Evolutionary conservation across 2,329 filamentous ascomycete species (phyloP).

Genomic region (Neopestalotiopsis sp.): DNA sequence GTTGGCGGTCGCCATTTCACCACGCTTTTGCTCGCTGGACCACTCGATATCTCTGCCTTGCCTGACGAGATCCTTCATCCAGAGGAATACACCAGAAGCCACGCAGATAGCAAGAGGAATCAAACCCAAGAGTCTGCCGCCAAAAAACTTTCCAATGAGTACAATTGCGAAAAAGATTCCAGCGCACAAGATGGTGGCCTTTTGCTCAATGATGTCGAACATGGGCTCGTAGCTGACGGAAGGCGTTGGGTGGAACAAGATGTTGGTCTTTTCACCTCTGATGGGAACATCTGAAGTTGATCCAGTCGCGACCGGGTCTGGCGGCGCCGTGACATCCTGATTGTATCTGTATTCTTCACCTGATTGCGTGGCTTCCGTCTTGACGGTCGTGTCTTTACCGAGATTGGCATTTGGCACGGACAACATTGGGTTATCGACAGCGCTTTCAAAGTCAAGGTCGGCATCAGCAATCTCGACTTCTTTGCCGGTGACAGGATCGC

Average conservation of each 20-base stretch:
- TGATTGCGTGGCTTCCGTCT: slow-evolving; percentile 73
- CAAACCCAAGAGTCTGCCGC: slow-evolving; percentile 77
- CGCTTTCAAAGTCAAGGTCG: slow-evolving; percentile 70
- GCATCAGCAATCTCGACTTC: slow-evolving; percentile 87
- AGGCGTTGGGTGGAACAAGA: slow-evolving; percentile 94
- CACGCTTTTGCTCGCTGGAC: slow-evolving; percentile 84
- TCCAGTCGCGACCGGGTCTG: slow-evolving; percentile 81
- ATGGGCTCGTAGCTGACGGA: slow-evolving; percentile 89
- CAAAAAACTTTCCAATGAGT: slow-evolving; percentile 79
- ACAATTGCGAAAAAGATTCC: slow-evolving; percentile 77
- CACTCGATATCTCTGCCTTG: slow-evolving; percentile 86
- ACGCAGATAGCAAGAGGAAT: slow-evolving; percentile 76
- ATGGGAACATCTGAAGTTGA: slow-evolving; percentile 94
- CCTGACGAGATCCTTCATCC: slow-evolving; percentile 85
- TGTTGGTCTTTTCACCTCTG: slow-evolving; percentile 94
- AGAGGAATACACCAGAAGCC: slow-evolving; percentile 81
- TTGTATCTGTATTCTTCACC: slow-evolving; percentile 81
- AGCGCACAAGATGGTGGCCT: slow-evolving; percentile 72
- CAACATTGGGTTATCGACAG: slow-evolving; percentile 75
- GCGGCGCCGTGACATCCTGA: slow-evolving; percentile 90
- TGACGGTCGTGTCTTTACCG: slow-evolving; percentile 73
- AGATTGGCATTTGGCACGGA: slow-evolving; percentile 91
- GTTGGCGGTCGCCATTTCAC: slow-evolving; percentile 85
- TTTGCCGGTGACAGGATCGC: slow-evolving; percentile 86
- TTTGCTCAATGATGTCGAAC: slow-evolving; percentile 76